These are phyloP conservation scores for Coemansia sp. DNA, from an alignment of 192 early-diverging fungal species.

Conservation along the genomic window DNA sequence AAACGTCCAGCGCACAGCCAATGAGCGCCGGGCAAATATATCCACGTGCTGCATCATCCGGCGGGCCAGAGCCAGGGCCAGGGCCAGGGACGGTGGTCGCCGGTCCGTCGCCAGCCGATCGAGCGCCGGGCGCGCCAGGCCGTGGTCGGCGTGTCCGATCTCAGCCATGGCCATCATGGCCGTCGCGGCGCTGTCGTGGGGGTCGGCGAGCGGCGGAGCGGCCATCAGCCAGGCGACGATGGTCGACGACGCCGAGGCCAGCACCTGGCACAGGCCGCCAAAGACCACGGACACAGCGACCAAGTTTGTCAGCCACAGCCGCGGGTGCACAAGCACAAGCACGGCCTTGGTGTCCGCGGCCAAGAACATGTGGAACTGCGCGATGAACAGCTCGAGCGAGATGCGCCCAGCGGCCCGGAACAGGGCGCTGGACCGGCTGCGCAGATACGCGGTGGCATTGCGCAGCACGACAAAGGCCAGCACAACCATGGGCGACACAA, in stretches of 20 bases:
- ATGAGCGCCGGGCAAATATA: not conserved
- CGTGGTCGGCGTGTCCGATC: constrained; percentile 8
- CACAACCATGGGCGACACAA: constrained; percentile 60
- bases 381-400: constrained; percentile 73
- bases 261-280: constrained; percentile 47
- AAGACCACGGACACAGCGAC: constrained; percentile 52
- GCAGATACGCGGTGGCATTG: constrained; percentile 57
- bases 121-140: constrained; percentile 7
- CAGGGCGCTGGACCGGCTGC: constrained; percentile 55
- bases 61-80: constrained; percentile 5
- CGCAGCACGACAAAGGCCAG: constrained; percentile 64
- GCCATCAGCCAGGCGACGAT: constrained; percentile 37
- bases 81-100: too few relatives aligned
- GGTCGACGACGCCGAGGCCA: constrained; percentile 51
- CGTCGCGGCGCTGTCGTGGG: too few relatives aligned
- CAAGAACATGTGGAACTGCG: constrained; percentile 76
- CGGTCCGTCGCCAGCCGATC: constrained; percentile 28
- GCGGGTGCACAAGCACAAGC: constrained; percentile 56
- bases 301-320: constrained; percentile 56
- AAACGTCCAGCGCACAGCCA: constrained; percentile 4
- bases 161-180: constrained; percentile 34
- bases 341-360: constrained; percentile 73
- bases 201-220: not conserved
- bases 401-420: constrained; percentile 61
- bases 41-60: constrained; percentile 8